Conservation (phyloP, 257 asterid genomes). For the Solanum chilense region DNA sequence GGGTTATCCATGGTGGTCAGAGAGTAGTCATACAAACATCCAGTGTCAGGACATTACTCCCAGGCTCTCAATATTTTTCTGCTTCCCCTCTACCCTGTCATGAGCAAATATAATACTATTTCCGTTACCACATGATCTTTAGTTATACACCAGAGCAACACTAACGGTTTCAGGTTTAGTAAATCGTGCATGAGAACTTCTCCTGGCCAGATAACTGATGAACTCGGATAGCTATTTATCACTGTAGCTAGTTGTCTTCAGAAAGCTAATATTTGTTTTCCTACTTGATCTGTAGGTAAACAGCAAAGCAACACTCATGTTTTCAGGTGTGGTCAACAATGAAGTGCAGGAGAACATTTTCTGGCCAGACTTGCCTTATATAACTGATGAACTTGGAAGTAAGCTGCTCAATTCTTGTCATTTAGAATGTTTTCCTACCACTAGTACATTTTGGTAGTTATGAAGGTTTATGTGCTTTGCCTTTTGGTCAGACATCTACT, state of each 20-base stretch:
- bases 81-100: neutral
- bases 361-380: conserved; percentile 95
- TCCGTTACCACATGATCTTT: conserved; percentile 1
- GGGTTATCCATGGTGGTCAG: neutral
- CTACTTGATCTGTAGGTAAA: conserved; percentile 51
- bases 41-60: neutral
- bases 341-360: conserved; percentile 83
- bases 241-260: neutral
- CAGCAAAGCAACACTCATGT: conserved; percentile 84
- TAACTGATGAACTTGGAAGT: conserved; percentile 96
- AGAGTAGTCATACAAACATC: neutral
- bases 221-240: conserved; percentile 38
- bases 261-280: neutral
- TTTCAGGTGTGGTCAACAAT: conserved; percentile 62
- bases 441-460: neutral
- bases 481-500: conserved; percentile 65
- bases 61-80: neutral
- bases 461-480: conserved; percentile 12
- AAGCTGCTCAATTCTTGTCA: conserved; percentile 23
- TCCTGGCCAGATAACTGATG: conserved; percentile 94
- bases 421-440: neutral
- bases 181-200: conserved; percentile 65
- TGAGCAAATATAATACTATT: neutral
- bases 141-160: conserved; percentile 80
- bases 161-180: conserved; percentile 64